Evolutionary conservation across 352 stramenopile species (phyloP), one percentile per base, ranked within the genome.

Genomic region (Phytophthora niederhauseri): DNA sequence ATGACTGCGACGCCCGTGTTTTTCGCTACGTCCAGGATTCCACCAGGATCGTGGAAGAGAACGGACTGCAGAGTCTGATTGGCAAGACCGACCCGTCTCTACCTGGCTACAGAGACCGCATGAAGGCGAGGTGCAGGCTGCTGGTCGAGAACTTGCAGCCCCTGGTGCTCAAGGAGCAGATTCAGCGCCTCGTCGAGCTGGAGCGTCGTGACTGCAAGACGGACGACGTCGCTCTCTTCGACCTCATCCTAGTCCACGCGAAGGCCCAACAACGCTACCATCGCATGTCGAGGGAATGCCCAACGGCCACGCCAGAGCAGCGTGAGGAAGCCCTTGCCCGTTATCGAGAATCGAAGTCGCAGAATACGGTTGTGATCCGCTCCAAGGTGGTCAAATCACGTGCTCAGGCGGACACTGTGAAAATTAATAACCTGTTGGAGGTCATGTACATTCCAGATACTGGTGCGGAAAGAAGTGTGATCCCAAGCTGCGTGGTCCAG

Each of bases 21-120:
- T 49, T 49, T 26, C 43, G 17, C 43, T 50, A 50, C n/a, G 26
- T 50, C 43, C 43, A 50, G 9, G 43, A 24, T 50, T 50, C 26
- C 43, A 50, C 43, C 0, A 26, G 43, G 43, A 50, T 50, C 6
- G 43, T 50, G 43, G 43, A 50, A 50, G 43, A 50, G 43, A 24
- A 50, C 43, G 17, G 43, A 1, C 15, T 50, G 6, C 43, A 50
- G 43, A n/a, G 43, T 20, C 17, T 48, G 41, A 48, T 48, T 48
- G 41, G 41, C 17, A 48, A 48, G 15, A 48, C 41, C 17, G 15
- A 48, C 41, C 41, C 41, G 17, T 48, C 41, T 20, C 41, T 48
- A 9, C 17, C 12, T 20, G 41, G 17, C 41, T 48, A 48, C 41
- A 48, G 41, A 9, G 41, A 48, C 41, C 41, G 17, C 15, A 48